Conservation (phyloP, 2,329 filamentous ascomycete species). For the Fusarium oligoseptatum region DNA sequence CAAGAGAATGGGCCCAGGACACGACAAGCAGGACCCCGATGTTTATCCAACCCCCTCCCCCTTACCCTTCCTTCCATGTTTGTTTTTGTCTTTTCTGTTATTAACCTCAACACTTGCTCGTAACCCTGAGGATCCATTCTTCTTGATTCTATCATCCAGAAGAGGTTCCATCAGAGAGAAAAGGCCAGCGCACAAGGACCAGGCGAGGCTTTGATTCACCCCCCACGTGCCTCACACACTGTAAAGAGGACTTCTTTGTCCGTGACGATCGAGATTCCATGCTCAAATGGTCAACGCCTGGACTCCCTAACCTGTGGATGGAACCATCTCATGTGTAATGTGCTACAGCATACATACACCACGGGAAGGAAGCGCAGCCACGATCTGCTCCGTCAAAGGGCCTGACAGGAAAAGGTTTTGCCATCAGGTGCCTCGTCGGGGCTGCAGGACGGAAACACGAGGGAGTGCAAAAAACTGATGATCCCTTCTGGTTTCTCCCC, state of each 20-base stretch:
- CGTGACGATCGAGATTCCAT: constrained; percentile 33
- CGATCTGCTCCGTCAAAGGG: constrained; percentile 3
- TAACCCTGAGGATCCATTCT: neutral
- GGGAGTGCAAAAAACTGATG: constrained; percentile 39
- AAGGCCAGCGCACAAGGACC: neutral
- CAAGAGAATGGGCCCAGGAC: neutral
- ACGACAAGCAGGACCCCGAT: neutral
- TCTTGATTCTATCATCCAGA: constrained; percentile 1
- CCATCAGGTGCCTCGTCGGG: constrained; percentile 30
- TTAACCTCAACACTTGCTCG: constrained; percentile 6
- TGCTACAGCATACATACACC: constrained; percentile 3
- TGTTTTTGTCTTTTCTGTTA: constrained; percentile 28
- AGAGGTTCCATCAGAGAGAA: constrained; percentile 7
- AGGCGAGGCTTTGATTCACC: constrained; percentile 17
- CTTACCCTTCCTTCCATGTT: neutral
- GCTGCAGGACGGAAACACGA: constrained; percentile 35
- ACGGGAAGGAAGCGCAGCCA: constrained; percentile 1
- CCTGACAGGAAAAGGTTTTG: constrained; percentile 23
- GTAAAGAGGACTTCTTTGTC: constrained; percentile 15
- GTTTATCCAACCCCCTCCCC: constrained; percentile 3
- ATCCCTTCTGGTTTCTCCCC: constrained; percentile 37
- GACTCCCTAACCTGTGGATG: constrained; percentile 3
- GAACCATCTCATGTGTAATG: neutral
- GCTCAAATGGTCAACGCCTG: constrained; percentile 8
- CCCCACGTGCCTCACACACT: constrained; percentile 26